Evolutionary conservation across 1,139 yeast genomes (phyloP), one percentile per base, ranked within the genome.

Genomic region (Lodderomyces metapsilosis): DNA sequence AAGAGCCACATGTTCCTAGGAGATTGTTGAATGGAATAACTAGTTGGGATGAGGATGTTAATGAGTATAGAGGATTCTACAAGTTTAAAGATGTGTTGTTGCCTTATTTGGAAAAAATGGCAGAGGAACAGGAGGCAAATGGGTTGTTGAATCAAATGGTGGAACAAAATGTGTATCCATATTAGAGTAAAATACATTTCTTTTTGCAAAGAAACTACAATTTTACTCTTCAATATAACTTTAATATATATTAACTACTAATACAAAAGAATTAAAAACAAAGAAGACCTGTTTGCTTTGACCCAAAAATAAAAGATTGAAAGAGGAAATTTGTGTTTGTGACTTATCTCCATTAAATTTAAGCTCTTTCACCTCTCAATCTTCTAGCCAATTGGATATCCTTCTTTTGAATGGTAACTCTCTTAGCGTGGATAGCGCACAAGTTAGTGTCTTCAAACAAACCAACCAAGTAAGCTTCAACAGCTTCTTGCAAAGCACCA

Each of bases 1-100:
- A 76, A 46, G 87, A 82, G 56, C 84, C 85, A 10, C 71, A 68
- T 50, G 66, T 82, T 22, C 86, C 87, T 6, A 62, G 80, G 47
- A 66, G 87, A 48, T 64, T 81, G 47, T 65, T 78, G 41, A 68
- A 79, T 54, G 85, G 82, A 12, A 74, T 81, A 34, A 56, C 65
- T 39, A 74, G 81, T 46, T 81, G 88, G 87, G 62, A 66, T 17
- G 74, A 65, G 1, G 83, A 78, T 50, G 86, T 81, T 28, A 71
- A 69, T 46, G 80, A 71, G 32, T 82, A 82, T 55, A 74, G 80
- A 55, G 87, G 87, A 2, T 76, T 66, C 52, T 63, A 65, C 21
- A 78, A 71, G 50, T 81, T 77, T 53, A 69, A 73, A 43, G 80
- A 76, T 43, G 73, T 72, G 3, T 60, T 78, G 31, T 53, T 80